Percentiles rank a stretch among this genome's conserved stretches.
Evolutionary conservation across 371 early-diverging fungal species (phyloP).

Genomic region (Cokeromyces recurvatus): DNA sequence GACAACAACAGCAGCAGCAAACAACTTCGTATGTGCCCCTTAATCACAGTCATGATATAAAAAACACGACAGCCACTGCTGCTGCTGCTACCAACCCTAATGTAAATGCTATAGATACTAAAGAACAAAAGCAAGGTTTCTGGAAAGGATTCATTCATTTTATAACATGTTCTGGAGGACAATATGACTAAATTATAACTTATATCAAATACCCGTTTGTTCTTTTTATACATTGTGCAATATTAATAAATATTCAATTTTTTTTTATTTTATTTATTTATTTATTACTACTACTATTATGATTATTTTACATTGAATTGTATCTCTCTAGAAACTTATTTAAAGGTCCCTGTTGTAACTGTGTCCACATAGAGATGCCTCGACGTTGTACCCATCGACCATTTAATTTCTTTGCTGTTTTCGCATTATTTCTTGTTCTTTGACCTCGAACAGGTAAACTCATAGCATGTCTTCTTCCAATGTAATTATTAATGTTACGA

Average conservation of each 20-base stretch:
- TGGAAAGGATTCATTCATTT: constrained; percentile 14
- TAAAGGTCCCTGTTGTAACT: constrained; percentile 27
- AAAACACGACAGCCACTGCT: constrained; percentile 11
- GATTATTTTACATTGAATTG: too few relatives aligned
- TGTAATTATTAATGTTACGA: constrained; percentile 77
- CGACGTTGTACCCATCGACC: constrained; percentile 54
- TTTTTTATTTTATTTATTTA: neutral
- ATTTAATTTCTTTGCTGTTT: constrained; percentile 86
- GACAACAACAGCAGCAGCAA: constrained; percentile 3
- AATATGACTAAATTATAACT: constrained; percentile 1
- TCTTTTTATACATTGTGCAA: too few relatives aligned
- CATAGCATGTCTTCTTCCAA: constrained; percentile 84
- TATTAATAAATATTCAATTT: too few relatives aligned
- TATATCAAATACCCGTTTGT: neutral
- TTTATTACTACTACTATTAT: constrained; percentile 1
- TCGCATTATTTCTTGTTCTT: constrained; percentile 82
- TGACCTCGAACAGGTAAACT: constrained; percentile 91
- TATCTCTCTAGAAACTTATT: constrained; percentile 28
- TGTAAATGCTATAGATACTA: constrained; percentile 2
- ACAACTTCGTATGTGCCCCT: neutral
- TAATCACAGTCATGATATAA: too few relatives aligned
- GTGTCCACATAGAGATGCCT: constrained; percentile 37
- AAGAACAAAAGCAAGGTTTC: constrained; percentile 11
- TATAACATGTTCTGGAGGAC: constrained; percentile 11
- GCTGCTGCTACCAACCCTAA: constrained; percentile 20